phyloP scores from a whole-genome alignment of 805 yeast genomes.

The Candida andamanensis region DNA sequence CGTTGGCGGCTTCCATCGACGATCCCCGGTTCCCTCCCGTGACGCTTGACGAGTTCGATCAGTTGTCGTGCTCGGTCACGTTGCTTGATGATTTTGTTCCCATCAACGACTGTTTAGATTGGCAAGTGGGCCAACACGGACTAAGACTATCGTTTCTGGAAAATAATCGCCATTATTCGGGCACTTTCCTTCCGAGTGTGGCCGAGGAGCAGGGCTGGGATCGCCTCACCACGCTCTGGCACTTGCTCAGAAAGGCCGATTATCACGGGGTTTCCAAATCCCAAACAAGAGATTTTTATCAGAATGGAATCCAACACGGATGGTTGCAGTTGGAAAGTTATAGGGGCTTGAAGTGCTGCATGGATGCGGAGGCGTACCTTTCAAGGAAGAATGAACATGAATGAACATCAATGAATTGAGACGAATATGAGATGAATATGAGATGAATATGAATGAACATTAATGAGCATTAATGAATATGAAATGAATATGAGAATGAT shows the following conservation, averaged over 20 bases:
- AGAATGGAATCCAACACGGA: constrained; percentile 25
- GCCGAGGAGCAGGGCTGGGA: constrained; percentile 86
- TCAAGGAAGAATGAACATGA: no score
- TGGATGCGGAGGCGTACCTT: constrained; percentile 24
- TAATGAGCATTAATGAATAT: no score
- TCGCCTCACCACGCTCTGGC: constrained; percentile 60
- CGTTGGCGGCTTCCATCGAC: constrained; percentile 60
- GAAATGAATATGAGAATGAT: no score
- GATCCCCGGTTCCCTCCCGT: constrained; percentile 79
- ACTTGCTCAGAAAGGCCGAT: constrained; percentile 75
- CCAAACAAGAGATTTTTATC: constrained; percentile 20
- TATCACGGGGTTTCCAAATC: constrained; percentile 12
- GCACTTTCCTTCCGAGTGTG: constrained; percentile 89
- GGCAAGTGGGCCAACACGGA: constrained; percentile 85
- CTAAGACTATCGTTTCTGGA: constrained; percentile 52
- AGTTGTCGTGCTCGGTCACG: constrained; percentile 58
- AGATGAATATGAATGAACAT: no score
- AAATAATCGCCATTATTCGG: constrained; percentile 42
- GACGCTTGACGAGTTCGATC: constrained; percentile 44
- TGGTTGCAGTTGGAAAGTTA: constrained; percentile 31
- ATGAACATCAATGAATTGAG: no score
- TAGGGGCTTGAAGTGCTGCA: constrained; percentile 28
- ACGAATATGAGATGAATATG: no score
- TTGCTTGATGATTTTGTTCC: constrained; percentile 54
- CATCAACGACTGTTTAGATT: constrained; percentile 52